Percentiles rank a stretch among this genome's conserved stretches.
These are phyloP conservation scores for Solanum neorickii DNA, from an alignment of 257 asterid species.

Conservation along the genomic window DNA sequence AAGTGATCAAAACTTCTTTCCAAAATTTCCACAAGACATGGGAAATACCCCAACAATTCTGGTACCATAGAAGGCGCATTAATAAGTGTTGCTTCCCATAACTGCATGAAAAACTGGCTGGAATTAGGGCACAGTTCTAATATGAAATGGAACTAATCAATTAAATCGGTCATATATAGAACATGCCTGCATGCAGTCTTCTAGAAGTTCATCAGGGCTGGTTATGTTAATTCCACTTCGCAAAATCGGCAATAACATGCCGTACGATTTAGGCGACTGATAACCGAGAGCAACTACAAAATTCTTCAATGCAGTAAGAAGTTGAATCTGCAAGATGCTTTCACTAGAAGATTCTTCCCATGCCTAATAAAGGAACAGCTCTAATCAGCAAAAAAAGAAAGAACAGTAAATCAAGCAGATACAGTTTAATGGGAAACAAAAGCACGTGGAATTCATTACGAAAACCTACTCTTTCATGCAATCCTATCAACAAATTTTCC, in stretches of 20 bases:
- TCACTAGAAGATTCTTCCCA: constrained; percentile 97
- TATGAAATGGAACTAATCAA: neutral
- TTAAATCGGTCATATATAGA: neutral
- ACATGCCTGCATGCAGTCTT: constrained; percentile 89
- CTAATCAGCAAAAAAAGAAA: constrained; percentile 9
- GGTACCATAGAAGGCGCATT: constrained; percentile 84
- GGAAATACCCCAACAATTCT: constrained; percentile 70
- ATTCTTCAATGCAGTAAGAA: constrained; percentile 82
- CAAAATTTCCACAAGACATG: constrained; percentile 77
- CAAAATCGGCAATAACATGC: constrained; percentile 73
- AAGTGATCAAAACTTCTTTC: constrained; percentile 85
- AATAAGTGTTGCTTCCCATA: constrained; percentile 93
- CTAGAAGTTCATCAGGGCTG: constrained; percentile 95
- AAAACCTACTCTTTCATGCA: neutral
- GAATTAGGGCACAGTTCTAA: neutral
- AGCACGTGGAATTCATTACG: neutral
- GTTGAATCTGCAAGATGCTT: constrained; percentile 98
- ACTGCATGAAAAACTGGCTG: constrained; percentile 30
- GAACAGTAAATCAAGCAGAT: neutral
- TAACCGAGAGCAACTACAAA: constrained; percentile 80
- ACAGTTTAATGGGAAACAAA: neutral
- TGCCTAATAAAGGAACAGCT: constrained; percentile 31
- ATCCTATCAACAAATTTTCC: neutral
- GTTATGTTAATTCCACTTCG: constrained; percentile 47
- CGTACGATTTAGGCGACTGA: constrained; percentile 77